Base-by-base conservation (phyloP, 352 stramenopile genomes). In the Phytophthora colocasiae region DNA sequence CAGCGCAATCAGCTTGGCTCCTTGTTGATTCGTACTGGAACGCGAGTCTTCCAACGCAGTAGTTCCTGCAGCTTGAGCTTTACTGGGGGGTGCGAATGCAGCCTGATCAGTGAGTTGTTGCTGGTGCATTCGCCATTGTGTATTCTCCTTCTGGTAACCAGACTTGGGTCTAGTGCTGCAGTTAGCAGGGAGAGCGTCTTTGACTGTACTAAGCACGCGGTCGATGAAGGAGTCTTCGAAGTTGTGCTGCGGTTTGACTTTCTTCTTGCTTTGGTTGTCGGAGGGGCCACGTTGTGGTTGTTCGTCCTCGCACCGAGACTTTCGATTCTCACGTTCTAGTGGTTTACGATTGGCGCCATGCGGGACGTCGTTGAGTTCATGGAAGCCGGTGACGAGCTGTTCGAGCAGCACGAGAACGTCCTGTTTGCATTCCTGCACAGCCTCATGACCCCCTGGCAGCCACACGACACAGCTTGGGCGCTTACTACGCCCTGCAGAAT, bases 381-480 rank as follows among this genome's bases (percentile, higher is more conserved):
- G 94, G 68, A 97, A 98, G 0, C 96, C 96, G 8, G 92, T 97
- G 49, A 97, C 75, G 22, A 98, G 82, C 54, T 98, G 95, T 69
- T 99, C 96, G 6, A 99, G 63, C 10, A 98, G 71, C 50, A 86
- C 32, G 4, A 95, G 76, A 51, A 93, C 81, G 36, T 94, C 73
- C 17, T 92, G 75, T 32, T 97, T 97, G 63, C 90, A 90, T 59
- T 99, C 96, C 68, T 98, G 96, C 53, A 98, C 89, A 27, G 98
- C 69, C 52, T 98, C 96, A 59, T 98, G 96, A 7, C 96, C 96
- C 10, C 90, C 84, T 44, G 95, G 80, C 10, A 98, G 69, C 94
- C 92, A 98, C 7, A 91, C 34, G 14, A 90, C 66, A 58, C 75
- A 88, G 31, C 70, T 85, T 15, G 58, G 64, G 10, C 58, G 58